Base-by-base conservation (phyloP, 371 early-diverging fungal species). In the Circinella minor region DNA sequence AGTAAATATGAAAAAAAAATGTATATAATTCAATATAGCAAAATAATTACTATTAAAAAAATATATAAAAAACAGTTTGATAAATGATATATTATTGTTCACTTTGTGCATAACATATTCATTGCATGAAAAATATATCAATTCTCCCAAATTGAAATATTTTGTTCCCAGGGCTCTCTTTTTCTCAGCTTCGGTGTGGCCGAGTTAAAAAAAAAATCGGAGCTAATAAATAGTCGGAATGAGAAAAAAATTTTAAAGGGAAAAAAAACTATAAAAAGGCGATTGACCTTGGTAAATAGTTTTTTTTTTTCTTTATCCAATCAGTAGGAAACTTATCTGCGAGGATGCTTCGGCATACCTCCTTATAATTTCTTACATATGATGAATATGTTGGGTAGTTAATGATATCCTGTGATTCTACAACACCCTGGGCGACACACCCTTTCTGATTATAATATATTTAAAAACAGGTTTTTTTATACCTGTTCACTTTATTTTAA, bases 321-420 rank as follows among this genome's bases (percentile, higher is more conserved):
- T 78, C 75, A 77, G 79, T 78, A 79, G 79, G 77, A 81, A 77
- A 75, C 65, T 72, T 78, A 81, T 79, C 81, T 81, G 81, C 79
- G 74, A 64, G 49, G 48, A 77, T 65, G 63, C 77, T 67, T 37
- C 72, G 73, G 73, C 72, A 67, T 54, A 77, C 65, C 65, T 65
- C 65, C 65, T 51, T 51, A 69, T 72, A 74, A 55, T 77, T 73
- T 77, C 71, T 80, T 78, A 76, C 74, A 64, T 14, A 78, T 81
- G 81, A 81, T 81, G 81, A 81, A 81, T 78, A 39, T 72, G 48
- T 43, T 73, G 81, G 81, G 81, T 76, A 63, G 37, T 54, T 43
- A 66, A 70, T 75, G 74, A 76, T 80, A 70, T 39, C 60, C 48
- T 71, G 54, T 77, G 77, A 81, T 81, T 81, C 77, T 46, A 74